Evolutionary conservation across 2,329 filamentous ascomycete species (phyloP).

Genomic region (Colletotrichum sp.): DNA sequence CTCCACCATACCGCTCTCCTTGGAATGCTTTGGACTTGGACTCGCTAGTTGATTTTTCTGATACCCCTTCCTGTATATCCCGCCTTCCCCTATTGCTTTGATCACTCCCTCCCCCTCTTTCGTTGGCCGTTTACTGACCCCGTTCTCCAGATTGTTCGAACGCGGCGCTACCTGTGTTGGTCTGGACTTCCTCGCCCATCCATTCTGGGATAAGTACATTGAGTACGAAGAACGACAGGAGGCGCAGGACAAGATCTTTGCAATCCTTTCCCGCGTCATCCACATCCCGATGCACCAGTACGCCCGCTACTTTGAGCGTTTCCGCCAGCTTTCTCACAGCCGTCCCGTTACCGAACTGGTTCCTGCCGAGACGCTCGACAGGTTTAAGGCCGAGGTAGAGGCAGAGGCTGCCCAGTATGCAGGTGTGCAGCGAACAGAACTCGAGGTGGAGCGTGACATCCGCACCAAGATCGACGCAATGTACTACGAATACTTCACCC

Average conservation of each 20-base stretch:
- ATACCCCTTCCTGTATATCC: conserved; percentile 65
- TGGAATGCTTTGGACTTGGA: conserved; percentile 50
- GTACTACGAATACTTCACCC: conserved; percentile 81
- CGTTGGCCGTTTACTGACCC: conserved; percentile 30
- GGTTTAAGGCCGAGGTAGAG: conserved; percentile 75
- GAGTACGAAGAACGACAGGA: conserved; percentile 95
- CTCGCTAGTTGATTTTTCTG: conserved; percentile 57
- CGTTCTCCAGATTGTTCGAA: conserved; percentile 81
- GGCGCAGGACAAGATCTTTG: conserved; percentile 82
- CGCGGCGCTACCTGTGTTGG: conserved; percentile 85
- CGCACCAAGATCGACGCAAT: conserved; percentile 79
- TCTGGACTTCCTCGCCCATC: conserved; percentile 90
- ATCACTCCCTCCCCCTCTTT: conserved; percentile 25
- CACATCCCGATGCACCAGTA: conserved; percentile 96
- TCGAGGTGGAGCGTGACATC: conserved; percentile 84
- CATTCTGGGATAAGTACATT: conserved; percentile 99
- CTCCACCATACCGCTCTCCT: conserved; percentile 31
- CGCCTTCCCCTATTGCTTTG: conserved; percentile 46
- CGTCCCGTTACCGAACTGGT: conserved; percentile 78
- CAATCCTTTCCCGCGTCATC: conserved; percentile 81
- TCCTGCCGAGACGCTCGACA: conserved; percentile 68
- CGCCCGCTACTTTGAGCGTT: conserved; percentile 91
- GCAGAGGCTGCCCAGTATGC: conserved; percentile 62
- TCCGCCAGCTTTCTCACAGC: conserved; percentile 76
- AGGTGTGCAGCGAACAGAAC: conserved; percentile 64